These are phyloP conservation scores for Stephanodiscus minutulus DNA, from an alignment of 108 stramenopile species.

Conservation along the genomic window DNA sequence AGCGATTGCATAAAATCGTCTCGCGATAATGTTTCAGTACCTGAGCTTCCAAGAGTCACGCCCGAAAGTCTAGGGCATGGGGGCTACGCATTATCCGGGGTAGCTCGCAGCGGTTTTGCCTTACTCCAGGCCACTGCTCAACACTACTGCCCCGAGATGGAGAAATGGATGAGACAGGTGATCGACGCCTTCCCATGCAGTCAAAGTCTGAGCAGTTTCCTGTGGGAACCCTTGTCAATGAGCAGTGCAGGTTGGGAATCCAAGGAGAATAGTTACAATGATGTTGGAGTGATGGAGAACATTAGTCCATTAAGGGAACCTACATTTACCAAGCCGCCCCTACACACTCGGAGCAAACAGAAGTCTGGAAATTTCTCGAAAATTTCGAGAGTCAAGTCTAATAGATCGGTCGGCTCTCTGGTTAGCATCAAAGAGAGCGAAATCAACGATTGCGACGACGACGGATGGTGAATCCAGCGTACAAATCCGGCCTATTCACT, in stretches of 20 bases:
- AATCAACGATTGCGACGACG: slow-evolving; percentile 23
- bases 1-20: not conserved
- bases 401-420: slow-evolving; percentile 28
- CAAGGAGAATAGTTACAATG: not conserved
- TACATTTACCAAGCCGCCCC: slow-evolving; percentile 17
- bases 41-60: slow-evolving; percentile 60
- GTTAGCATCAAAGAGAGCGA: slow-evolving; percentile 38
- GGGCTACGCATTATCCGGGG: slow-evolving; percentile 41
- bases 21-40: slow-evolving; percentile 49
- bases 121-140: slow-evolving; percentile 67
- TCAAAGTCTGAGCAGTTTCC: slow-evolving; percentile 64
- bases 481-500: too few relatives aligned
- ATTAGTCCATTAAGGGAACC: slow-evolving; percentile 7
- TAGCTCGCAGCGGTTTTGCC: slow-evolving; percentile 67
- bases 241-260: slow-evolving; percentile 36
- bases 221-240: slow-evolving; percentile 68
- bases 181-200: slow-evolving; percentile 67
- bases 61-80: slow-evolving; percentile 23
- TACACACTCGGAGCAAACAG: slow-evolving; percentile 25
- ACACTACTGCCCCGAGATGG: slow-evolving; percentile 73
- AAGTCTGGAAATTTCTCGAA: slow-evolving; percentile 19
- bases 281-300: not conserved
- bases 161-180: slow-evolving; percentile 68
- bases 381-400: slow-evolving; percentile 14
- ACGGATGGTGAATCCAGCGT: slow-evolving; percentile 12